These are phyloP conservation scores for Artemisia annua DNA, from an alignment of 129 eudicot genomes.

Conservation along the genomic window DNA sequence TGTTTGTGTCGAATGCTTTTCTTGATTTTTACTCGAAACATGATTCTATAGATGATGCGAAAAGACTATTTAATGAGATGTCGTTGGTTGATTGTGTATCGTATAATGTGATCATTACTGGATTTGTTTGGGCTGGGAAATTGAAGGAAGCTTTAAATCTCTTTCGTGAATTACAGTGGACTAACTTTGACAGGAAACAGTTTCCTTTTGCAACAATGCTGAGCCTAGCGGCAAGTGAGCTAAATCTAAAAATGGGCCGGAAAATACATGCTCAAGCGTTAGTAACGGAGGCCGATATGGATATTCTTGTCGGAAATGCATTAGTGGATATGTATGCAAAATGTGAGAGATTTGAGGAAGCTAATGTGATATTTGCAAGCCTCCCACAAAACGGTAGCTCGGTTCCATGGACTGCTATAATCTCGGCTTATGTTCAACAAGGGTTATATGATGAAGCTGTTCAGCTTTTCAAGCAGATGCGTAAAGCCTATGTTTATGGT, in stretches of 20 bases:
- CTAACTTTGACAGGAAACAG: slow-evolving; percentile 48
- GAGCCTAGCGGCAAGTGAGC: slow-evolving; percentile 64
- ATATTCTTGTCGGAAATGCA: slow-evolving; percentile 60
- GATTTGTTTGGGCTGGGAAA: slow-evolving; percentile 54
- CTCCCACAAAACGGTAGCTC: slow-evolving; percentile 41
- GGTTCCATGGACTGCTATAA: slow-evolving; percentile 86
- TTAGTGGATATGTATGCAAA: slow-evolving; percentile 90
- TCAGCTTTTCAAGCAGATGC: slow-evolving; percentile 64
- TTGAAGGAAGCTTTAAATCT: slow-evolving; percentile 51
- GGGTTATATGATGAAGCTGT: slow-evolving; percentile 70
- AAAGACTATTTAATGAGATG: slow-evolving; percentile 71
- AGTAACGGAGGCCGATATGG: slow-evolving; percentile 49
- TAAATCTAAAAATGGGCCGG: slow-evolving; percentile 50
- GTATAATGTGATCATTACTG: slow-evolving; percentile 68
- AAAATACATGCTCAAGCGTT: slow-evolving; percentile 72
- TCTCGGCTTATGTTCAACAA: slow-evolving; percentile 65
- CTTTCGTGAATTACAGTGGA: slow-evolving; percentile 50
- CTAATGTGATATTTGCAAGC: slow-evolving; percentile 45
- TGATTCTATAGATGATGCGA: slow-evolving; percentile 44
- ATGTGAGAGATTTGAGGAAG: slow-evolving; percentile 70
- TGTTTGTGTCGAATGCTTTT: slow-evolving; percentile 73
- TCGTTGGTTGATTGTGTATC: slow-evolving; percentile 72
- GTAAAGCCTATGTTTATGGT: slow-evolving; percentile 38
- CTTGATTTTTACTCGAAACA: slow-evolving; percentile 84
- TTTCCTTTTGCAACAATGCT: slow-evolving; percentile 80